Conservation (phyloP, 371 early-diverging fungal genomes). For the Syncephalastrum sp. region DNA sequence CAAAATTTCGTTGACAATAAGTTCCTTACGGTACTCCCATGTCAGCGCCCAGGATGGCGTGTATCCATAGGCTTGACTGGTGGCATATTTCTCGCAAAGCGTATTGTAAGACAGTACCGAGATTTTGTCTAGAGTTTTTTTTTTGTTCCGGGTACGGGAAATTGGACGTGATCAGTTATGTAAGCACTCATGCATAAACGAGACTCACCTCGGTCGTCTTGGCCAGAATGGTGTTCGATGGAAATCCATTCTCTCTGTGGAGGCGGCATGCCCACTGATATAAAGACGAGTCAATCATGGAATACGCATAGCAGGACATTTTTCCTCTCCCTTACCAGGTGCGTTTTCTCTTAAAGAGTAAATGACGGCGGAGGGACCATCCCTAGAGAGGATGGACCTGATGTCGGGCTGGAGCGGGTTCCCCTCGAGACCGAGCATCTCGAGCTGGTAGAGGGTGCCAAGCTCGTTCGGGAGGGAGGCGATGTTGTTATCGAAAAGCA, state of each 20-base stretch:
- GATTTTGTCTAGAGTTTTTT: slow-evolving; percentile 55
- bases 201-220: slow-evolving; percentile 3
- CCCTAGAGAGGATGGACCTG: slow-evolving; percentile 77
- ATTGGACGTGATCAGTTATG: too few species aligned
- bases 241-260: slow-evolving; percentile 92
- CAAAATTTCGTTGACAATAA: slow-evolving; percentile 86
- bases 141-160: too few species aligned
- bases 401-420: slow-evolving; percentile 94
- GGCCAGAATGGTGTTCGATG: slow-evolving; percentile 56
- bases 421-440: slow-evolving; percentile 93
- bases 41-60: slow-evolving; percentile 96
- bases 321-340: slow-evolving; percentile 57
- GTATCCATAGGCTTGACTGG: slow-evolving; percentile 87
- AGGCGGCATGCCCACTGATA: slow-evolving; percentile 77
- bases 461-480: slow-evolving; percentile 89
- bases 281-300: slow-evolving; percentile 7
- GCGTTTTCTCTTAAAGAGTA: slow-evolving; percentile 91
- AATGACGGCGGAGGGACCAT: slow-evolving; percentile 86
- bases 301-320: too few species aligned
- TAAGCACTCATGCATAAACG: neutral
- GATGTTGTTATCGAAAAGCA: slow-evolving; percentile 93
- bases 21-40: slow-evolving; percentile 94
- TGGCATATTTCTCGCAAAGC: slow-evolving; percentile 91
- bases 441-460: slow-evolving; percentile 91
- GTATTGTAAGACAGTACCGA: slow-evolving; percentile 96